Base-by-base conservation (phyloP, 768 basidiomycete genomes). In the Russula emetica region DNA sequence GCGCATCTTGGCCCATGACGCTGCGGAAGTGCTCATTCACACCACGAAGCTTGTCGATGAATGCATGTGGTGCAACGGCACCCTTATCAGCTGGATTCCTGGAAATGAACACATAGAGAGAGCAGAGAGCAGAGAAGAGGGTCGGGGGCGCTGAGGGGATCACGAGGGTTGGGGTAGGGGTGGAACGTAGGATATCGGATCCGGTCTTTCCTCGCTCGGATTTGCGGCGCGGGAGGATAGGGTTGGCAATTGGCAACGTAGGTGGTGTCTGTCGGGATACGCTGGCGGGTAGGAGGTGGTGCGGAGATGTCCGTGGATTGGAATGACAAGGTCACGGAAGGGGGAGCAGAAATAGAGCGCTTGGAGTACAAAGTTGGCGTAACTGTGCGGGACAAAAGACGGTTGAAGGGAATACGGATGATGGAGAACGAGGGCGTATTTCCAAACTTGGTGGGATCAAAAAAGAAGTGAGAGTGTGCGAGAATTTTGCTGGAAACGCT, bases 1-100 rank as follows among this genome's bases (percentile, higher is more conserved):
- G 97, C 2, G 97, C 97, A 73, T 99, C 97, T 73, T 99, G 97
- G 73, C 98, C 97, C 83, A 90, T 89, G 18, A 90, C 88, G 40
- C 87, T 87, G 55, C 93, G 83, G 72, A 98, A 99, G 52, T 88
- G 80, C 70, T 94, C 92, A 74, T 98, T 98, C 70, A 92, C 80
- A 71, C 93, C 86, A 76, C 92, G 92, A 70, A 98, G 82, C 73
- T 96, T 96, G 71, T 93, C 87, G 72, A 99, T 88, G 75, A 99
- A 92, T 24, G 90, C 90, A 61, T 87, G 85, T 2, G 97, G 97
- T 2, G 93, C 83, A 45, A 98, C 83, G 10, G 90, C 90, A 63
- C 96, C 96, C 71, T 86, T 85, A 73, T 88, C 85, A 24, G 80
- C 78, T 5, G 87, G 89, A 72, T 90, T 88, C 63, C 80, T 81